Conservation (phyloP, 2,329 filamentous ascomycete genomes). For the Nannizzia gypsea region DNA sequence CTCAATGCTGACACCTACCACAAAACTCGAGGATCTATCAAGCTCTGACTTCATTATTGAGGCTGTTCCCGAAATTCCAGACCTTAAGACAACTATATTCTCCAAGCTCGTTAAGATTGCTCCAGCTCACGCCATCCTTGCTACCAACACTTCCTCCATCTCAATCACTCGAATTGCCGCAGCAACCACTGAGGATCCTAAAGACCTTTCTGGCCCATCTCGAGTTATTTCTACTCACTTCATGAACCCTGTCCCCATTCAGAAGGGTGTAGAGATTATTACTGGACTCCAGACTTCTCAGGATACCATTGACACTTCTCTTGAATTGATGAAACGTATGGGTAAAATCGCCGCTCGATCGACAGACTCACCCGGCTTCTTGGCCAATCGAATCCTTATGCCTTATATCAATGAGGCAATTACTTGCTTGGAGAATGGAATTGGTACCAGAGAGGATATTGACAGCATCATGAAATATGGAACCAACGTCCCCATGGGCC, state of each 20-base stretch:
- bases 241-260: conserved; percentile 96
- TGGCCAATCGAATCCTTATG: conserved; percentile 96
- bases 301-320: conserved; percentile 66
- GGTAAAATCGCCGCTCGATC: conserved; percentile 83
- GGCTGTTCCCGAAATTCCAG: conserved; percentile 83
- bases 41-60: conserved; percentile 96
- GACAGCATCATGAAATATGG: conserved; percentile 99
- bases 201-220: conserved; percentile 66
- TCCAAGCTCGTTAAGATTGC: conserved; percentile 67
- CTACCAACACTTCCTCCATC: conserved; percentile 98
- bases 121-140: conserved; percentile 74
- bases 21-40: conserved; percentile 62
- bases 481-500: conserved; percentile 97
- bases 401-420: conserved; percentile 98
- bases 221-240: conserved; percentile 94
- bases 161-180: conserved; percentile 94
- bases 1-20: conserved; percentile 56
- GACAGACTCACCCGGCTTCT: conserved; percentile 82
- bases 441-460: conserved; percentile 81
- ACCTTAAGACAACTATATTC: conserved; percentile 83
- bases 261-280: conserved; percentile 97
- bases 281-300: conserved; percentile 81
- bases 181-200: conserved; percentile 65
- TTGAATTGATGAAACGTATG: conserved; percentile 82
- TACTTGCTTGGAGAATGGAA: conserved; percentile 86